Conservation (phyloP, 2,329 filamentous ascomycete species). For the Cladosporium sp. region DNA sequence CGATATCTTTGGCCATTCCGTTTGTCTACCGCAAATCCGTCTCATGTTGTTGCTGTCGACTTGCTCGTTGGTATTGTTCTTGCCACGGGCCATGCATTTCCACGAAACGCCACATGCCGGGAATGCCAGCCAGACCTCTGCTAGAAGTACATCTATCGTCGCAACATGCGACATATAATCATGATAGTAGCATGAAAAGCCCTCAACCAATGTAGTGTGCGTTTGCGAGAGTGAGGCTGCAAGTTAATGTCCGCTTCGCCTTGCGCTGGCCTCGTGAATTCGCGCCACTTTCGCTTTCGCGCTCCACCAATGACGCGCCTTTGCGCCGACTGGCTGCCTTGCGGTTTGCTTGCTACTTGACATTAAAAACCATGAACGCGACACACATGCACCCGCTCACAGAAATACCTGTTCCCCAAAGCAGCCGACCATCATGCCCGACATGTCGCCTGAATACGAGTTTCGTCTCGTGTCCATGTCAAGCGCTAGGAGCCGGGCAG, state of each 20-base stretch:
- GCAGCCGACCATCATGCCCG: not conserved
- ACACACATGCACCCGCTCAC: not conserved
- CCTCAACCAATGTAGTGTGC: not conserved
- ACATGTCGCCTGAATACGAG: not conserved
- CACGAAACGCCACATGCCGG: not conserved
- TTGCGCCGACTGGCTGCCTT: conserved; percentile 8
- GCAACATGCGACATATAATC: not conserved
- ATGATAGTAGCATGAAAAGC: not conserved
- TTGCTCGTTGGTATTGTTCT: conserved; percentile 18
- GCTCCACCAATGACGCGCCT: not conserved
- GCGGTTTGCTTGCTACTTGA: not conserved
- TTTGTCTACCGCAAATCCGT: not conserved
- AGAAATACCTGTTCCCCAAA: not conserved
- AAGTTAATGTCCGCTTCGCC: not conserved
- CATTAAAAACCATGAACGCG: not conserved
- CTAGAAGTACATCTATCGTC: not conserved
- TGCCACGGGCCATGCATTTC: conserved; percentile 14
- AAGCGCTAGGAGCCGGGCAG: not conserved
- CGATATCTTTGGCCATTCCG: not conserved
- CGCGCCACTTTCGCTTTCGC: not conserved
- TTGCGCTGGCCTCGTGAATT: not conserved
- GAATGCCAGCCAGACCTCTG: not conserved
- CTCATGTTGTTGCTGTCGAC: conserved; percentile 3
- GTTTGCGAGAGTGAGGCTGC: not conserved
- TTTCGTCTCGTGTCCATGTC: not conserved